Evolutionary conservation across 73 alveolate genomes (phyloP).

Genomic region (Stentor roeselii): DNA sequence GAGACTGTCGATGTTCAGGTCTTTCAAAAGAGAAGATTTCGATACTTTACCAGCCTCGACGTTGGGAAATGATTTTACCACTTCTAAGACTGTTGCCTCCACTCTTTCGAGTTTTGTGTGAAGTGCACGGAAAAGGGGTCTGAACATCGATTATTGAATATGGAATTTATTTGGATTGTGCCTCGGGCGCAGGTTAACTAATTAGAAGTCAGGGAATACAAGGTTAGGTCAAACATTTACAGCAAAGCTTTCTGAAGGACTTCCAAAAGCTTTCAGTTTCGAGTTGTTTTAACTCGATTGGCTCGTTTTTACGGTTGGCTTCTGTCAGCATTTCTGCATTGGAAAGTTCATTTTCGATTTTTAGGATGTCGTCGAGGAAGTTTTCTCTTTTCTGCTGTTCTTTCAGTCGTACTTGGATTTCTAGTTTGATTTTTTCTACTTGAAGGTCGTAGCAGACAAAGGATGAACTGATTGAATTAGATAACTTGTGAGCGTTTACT

Average conservation of each 20-base stretch:
- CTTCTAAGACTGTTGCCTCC: conserved; percentile 22
- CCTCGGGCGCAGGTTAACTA: too few relatives aligned
- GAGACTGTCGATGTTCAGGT: neutral
- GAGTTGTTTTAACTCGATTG: too few relatives aligned
- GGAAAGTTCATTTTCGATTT: neutral
- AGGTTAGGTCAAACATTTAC: too few relatives aligned
- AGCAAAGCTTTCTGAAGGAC: too few relatives aligned
- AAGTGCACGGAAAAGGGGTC: neutral
- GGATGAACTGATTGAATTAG: neutral
- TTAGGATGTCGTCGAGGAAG: neutral
- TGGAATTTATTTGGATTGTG: too few relatives aligned
- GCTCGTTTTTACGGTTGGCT: neutral
- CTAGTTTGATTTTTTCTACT: neutral
- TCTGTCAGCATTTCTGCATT: neutral
- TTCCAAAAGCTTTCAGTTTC: too few relatives aligned
- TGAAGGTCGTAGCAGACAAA: neutral
- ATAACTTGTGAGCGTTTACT: neutral
- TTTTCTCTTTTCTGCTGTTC: neutral
- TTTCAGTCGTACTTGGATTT: neutral
- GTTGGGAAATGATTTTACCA: neutral
- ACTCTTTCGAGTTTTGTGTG: neutral
- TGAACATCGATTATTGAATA: neutral
- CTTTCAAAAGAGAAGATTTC: neutral
- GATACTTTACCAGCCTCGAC: neutral
- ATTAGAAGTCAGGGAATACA: too few relatives aligned